Conservation (phyloP, 2,329 filamentous ascomycete genomes). For the Neopestalotiopsis rosae region DNA sequence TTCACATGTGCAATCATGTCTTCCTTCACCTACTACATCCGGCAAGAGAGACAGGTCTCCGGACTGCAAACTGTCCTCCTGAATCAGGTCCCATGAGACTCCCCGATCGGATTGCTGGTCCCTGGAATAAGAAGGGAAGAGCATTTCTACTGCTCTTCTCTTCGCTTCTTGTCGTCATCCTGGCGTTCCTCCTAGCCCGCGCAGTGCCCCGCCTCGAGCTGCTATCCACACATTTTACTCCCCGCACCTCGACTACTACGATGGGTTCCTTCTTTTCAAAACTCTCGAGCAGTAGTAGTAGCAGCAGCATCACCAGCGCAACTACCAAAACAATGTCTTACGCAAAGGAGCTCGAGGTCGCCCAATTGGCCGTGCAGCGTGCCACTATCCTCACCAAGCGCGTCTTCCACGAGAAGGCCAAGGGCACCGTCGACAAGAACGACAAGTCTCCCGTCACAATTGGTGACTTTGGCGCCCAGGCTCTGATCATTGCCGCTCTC, state of each 20-base stretch:
- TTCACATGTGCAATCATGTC: slow-evolving; percentile 5
- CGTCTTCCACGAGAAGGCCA: slow-evolving; percentile 86
- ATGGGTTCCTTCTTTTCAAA: slow-evolving; percentile 17
- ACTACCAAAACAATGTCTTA: slow-evolving; percentile 51
- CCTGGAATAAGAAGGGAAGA: background rate
- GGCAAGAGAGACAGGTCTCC: slow-evolving; percentile 5
- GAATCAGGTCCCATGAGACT: slow-evolving; percentile 3
- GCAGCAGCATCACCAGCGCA: slow-evolving; percentile 6
- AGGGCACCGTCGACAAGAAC: slow-evolving; percentile 92
- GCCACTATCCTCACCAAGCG: slow-evolving; percentile 76
- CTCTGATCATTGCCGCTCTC: slow-evolving; percentile 91
- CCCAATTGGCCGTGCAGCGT: slow-evolving; percentile 77
- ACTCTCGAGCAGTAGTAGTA: slow-evolving; percentile 1
- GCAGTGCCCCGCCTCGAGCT: slow-evolving; percentile 36
- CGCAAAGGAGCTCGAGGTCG: slow-evolving; percentile 72
- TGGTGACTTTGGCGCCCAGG: slow-evolving; percentile 96
- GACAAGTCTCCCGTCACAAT: slow-evolving; percentile 98
- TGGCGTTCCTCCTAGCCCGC: slow-evolving; percentile 34
- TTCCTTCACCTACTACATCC: slow-evolving; percentile 15
- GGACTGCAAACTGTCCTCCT: slow-evolving; percentile 8
- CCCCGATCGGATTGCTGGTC: slow-evolving; percentile 3
- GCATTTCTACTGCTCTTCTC: slow-evolving; percentile 26
- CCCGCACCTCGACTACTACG: background rate
- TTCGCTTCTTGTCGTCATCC: slow-evolving; percentile 29
- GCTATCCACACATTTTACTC: slow-evolving; percentile 31